Conservation (phyloP, 2,329 filamentous ascomycete species). For the Colletotrichum melonis region DNA sequence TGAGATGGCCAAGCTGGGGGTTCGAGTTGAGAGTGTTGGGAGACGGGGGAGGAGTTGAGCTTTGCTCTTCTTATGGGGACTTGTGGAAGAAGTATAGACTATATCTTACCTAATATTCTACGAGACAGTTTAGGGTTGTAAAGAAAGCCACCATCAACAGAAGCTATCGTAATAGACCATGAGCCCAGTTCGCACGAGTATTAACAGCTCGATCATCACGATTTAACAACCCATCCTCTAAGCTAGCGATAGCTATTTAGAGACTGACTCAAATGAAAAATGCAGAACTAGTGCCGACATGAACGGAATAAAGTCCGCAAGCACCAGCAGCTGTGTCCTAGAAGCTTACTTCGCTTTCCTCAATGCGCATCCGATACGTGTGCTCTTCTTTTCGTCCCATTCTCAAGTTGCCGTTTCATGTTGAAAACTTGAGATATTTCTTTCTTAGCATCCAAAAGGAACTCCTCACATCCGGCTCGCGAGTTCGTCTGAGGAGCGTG, state of each 20-base stretch:
- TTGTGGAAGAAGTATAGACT: not conserved
- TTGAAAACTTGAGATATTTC: not conserved
- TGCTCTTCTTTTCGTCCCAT: not conserved
- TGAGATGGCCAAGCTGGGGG: constrained; percentile 61
- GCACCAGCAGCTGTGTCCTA: not conserved
- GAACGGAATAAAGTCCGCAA: not conserved
- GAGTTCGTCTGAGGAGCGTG: not conserved
- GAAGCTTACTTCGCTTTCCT: not conserved
- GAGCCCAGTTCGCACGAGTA: not conserved
- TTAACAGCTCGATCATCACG: not conserved
- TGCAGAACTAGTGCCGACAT: not conserved
- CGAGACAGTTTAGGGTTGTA: not conserved
- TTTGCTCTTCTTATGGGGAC: not conserved
- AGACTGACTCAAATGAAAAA: not conserved
- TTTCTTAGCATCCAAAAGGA: not conserved
- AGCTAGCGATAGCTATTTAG: not conserved
- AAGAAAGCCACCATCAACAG: not conserved
- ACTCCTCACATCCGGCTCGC: not conserved
- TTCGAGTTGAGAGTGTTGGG: constrained; percentile 65
- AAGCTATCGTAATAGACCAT: not conserved
- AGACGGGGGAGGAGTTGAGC: constrained; percentile 46
- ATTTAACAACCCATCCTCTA: not conserved
- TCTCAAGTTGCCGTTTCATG: not conserved
- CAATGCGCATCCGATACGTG: not conserved
- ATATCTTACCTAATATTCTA: not conserved